These are phyloP conservation scores for Paecilomyces fulvus DNA, from an alignment of 2,329 filamentous ascomycete genomes.

Conservation along the genomic window DNA sequence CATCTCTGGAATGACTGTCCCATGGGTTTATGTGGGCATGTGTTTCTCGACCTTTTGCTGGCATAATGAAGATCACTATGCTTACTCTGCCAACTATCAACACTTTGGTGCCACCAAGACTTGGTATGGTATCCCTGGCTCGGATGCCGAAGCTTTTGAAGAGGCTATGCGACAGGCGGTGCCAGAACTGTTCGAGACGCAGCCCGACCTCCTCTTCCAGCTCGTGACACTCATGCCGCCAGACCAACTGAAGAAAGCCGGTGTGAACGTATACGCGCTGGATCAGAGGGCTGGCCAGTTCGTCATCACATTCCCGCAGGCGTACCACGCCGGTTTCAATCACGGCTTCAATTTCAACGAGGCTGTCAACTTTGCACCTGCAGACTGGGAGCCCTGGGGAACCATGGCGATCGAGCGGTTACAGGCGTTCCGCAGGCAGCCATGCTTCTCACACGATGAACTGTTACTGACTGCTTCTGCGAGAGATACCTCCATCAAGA, in stretches of 20 bases:
- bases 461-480: conserved; percentile 83
- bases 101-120: conserved; percentile 98
- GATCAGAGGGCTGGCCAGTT: conserved; percentile 94
- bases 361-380: conserved; percentile 93
- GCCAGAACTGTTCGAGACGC: conserved; percentile 91
- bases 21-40: conserved; percentile 99
- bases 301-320: conserved; percentile 92
- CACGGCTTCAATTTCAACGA: conserved; percentile 99
- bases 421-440: conserved; percentile 79
- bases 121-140: conserved; percentile 95
- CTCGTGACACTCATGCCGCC: conserved; percentile 93
- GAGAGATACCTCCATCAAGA: conserved; percentile 72
- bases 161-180: conserved; percentile 91
- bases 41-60: conserved; percentile 99
- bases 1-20: conserved; percentile 97
- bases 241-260: conserved; percentile 84
- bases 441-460: conserved; percentile 97
- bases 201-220: conserved; percentile 93
- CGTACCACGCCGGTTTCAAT: conserved; percentile 97
- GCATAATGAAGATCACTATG: conserved; percentile 98
- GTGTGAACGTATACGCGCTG: conserved; percentile 86
- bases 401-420: conserved; percentile 77
- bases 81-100: conserved; percentile 96
- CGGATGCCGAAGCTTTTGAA: conserved; percentile 91
- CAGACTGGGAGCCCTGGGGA: conserved; percentile 91